These are phyloP conservation scores for Apophysomyces ossiformis DNA, from an alignment of 371 early-diverging fungal species.

Conservation along the genomic window DNA sequence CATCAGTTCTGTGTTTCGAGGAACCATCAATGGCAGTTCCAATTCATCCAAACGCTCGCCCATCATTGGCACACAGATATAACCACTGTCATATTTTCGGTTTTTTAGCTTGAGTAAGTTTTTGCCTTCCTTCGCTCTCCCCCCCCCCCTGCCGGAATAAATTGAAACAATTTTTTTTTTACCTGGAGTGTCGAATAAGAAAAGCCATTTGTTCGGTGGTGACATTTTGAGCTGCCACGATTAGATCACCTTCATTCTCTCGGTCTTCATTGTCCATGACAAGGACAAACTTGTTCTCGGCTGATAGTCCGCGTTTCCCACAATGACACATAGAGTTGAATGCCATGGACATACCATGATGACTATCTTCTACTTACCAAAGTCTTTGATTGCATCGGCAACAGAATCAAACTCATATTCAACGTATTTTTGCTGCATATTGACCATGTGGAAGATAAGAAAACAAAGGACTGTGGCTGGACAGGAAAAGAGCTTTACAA, in stretches of 20 bases:
- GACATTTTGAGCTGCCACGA: constrained; percentile 89
- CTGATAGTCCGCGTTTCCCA: constrained; percentile 4
- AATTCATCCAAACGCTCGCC: constrained; percentile 80
- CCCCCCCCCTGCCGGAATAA: neutral
- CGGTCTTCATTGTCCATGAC: constrained; percentile 97
- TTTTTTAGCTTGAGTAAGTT: too few species aligned
- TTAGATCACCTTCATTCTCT: constrained; percentile 97
- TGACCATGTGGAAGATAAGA: neutral
- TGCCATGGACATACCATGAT: too few species aligned
- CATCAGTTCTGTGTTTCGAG: constrained; percentile 84
- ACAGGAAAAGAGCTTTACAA: neutral
- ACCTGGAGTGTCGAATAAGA: constrained; percentile 90
- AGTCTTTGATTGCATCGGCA: constrained; percentile 34
- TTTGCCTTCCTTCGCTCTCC: too few species aligned
- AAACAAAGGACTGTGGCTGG: neutral
- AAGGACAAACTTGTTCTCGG: constrained; percentile 81
- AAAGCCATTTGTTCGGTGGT: constrained; percentile 94
- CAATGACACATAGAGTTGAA: constrained; percentile 6
- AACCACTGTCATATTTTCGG: constrained; percentile 66
- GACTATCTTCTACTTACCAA: constrained; percentile 25
- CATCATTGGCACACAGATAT: constrained; percentile 87
- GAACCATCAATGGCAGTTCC: constrained; percentile 92
- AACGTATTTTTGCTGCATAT: constrained; percentile 18
- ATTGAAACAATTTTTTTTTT: constrained; percentile 13
- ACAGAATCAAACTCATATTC: constrained; percentile 38